These are phyloP conservation scores for Populus ilicifolia DNA, from an alignment of 345 rosid species.

Conservation along the genomic window DNA sequence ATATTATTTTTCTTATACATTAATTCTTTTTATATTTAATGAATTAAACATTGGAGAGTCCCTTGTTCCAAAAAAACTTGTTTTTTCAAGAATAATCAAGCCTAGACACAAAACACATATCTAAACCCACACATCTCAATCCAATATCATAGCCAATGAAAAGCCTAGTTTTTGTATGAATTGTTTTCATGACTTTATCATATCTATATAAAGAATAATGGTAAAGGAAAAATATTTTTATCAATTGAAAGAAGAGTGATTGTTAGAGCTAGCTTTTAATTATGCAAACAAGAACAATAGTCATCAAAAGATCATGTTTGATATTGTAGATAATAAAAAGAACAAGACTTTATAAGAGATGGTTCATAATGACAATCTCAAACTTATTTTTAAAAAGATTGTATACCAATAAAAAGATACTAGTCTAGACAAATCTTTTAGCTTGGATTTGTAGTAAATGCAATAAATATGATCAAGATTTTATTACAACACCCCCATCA, in stretches of 20 bases:
- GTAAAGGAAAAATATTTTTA: slow-evolving; percentile 50
- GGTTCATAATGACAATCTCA: slow-evolving; percentile 18
- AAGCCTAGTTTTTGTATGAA: too few relatives aligned
- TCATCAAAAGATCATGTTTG: neutral
- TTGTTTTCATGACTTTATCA: too few relatives aligned
- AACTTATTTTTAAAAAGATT: slow-evolving; percentile 24
- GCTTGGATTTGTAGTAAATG: slow-evolving; percentile 8
- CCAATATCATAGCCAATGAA: too few relatives aligned
- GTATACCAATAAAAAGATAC: slow-evolving; percentile 30
- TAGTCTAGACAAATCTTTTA: slow-evolving; percentile 17
- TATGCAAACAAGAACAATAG: neutral
- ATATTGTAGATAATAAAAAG: neutral
- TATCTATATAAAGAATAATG: slow-evolving; percentile 25
- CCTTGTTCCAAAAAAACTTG: too few relatives aligned
- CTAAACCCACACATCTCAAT: too few relatives aligned
- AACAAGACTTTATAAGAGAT: slow-evolving; percentile 38
- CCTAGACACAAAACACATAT: too few relatives aligned
- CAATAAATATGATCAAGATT: neutral
- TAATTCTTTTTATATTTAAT: too few relatives aligned
- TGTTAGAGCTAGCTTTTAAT: slow-evolving; percentile 56
- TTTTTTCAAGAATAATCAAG: too few relatives aligned
- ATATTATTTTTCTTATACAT: too few relatives aligned
- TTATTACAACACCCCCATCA: neutral
- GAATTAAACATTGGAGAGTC: too few relatives aligned
- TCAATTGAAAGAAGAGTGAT: slow-evolving; percentile 50